Base-by-base conservation (phyloP, 306 rosid species). In the Rosa multiflora region DNA sequence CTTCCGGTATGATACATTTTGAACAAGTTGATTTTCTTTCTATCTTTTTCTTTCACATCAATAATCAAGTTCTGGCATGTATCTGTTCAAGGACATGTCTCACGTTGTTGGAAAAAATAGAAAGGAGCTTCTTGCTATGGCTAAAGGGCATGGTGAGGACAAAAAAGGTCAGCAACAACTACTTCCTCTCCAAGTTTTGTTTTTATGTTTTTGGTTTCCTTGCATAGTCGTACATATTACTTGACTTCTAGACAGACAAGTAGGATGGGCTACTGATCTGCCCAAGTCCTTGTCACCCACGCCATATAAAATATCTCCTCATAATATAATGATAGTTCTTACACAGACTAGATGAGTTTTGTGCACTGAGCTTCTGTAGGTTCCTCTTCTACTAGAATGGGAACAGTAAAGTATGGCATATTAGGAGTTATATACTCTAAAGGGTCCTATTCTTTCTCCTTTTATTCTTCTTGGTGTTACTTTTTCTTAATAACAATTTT, bases 101-200 rank as follows among this genome's bases (percentile, higher is more conserved):
- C 98, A 91, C 79, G 99, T 91, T 71, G 94, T 89, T 76, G 99
- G 99, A 32, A 95, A 93, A 87, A 95, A 95, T 82, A 91, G 88
- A 83, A 90, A 91, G 88, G 98, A 95, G 83, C 98, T 91, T 72
- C 96, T 95, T 82, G 99, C 99, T 49, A 91, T 93, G 99, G 99
- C 97, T 11, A 95, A 89, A 85, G 99, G 93, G 79, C 98, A 84
- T 58, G 91, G 90, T 4, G 98, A 95, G 71, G 99, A 95, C 86
- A 95, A 93, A 83, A 91, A 95, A 90, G 97, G 98, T 95, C 76
- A 73, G 89, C 81, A 70, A 39, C 70, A 42, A 66, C 46, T 78
- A 59, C 61, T 44, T 62, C 78, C 14, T 56, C 14, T 43, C 15
- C 49, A 4, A 48, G 42, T 63, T 32, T 47, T 5, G 0, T 58